phyloP scores from a whole-genome alignment of 257 asterid species.

The Scutellaria minor region DNA sequence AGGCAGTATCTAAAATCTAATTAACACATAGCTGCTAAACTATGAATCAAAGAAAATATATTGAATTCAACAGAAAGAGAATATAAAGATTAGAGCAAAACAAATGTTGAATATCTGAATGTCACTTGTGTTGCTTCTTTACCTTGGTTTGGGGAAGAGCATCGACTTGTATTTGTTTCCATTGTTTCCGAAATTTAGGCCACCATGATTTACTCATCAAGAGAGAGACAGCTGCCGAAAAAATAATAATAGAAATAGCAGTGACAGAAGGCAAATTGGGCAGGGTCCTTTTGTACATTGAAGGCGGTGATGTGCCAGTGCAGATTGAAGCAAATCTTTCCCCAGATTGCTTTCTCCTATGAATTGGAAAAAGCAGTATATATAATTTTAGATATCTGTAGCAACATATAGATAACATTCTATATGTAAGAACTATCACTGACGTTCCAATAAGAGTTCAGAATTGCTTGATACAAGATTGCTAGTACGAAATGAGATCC shows the following conservation, averaged over 20 bases:
- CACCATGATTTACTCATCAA: slow-evolving; percentile 46
- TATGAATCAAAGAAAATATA: neutral
- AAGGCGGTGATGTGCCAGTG: slow-evolving; percentile 44
- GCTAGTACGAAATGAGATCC: no score
- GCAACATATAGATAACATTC: neutral
- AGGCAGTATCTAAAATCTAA: slow-evolving; percentile 4
- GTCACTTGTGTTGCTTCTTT: slow-evolving; percentile 32
- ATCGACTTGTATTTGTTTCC: slow-evolving; percentile 33
- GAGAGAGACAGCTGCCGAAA: slow-evolving; percentile 44
- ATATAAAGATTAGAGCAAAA: neutral
- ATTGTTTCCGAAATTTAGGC: slow-evolving; percentile 36
- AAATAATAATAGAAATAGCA: slow-evolving; percentile 48
- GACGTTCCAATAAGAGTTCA: no score
- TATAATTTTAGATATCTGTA: neutral
- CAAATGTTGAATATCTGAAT: slow-evolving; percentile 19
- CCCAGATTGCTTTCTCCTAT: slow-evolving; percentile 66
- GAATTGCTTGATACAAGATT: no score
- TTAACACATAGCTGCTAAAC: neutral
- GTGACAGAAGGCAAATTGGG: slow-evolving; percentile 43
- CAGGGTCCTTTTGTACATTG: slow-evolving; percentile 39
- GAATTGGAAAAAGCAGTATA: slow-evolving; percentile 31
- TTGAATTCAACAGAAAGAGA: neutral
- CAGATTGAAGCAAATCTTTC: slow-evolving; percentile 82
- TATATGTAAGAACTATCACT: neutral
- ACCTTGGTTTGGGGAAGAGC: slow-evolving; percentile 38